Evolutionary conservation across 768 basidiomycete species (phyloP), one percentile per base, ranked within the genome.

Genomic region (Mycena amicta): DNA sequence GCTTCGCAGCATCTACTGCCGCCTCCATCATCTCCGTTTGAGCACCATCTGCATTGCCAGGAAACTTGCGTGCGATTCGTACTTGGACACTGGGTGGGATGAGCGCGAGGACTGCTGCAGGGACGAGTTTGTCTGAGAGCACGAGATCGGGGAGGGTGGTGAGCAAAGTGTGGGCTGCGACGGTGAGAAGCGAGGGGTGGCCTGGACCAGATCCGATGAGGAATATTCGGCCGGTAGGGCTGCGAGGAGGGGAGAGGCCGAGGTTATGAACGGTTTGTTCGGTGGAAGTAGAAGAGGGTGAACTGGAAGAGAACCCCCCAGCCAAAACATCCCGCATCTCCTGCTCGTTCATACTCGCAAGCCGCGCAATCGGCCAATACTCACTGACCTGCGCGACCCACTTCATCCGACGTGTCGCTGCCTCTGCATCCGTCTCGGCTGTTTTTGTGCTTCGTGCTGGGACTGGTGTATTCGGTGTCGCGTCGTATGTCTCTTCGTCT

Each of bases 331-430:
- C 75, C 12, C 78, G 71, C 85, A 95, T 90, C 4, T 93, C 91
- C 20, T 67, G 68, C 37, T 82, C 78, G 18, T 84, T 77, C 81
- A 97, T 82, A 11, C 74, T 71, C 0, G 92, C 88, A 6, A 98
- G 81, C 40, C 83, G 85, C 12, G 88, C 81, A 49, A 95, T 78
- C 0, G 93, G 88, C 92, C 94, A 98, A 71, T 97, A 98, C 70
- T 98, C 95, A 79, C 93, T 95, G 65, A 98, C 84, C 70, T 98
- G 96, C 0, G 93, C 88, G 3, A 97, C 88, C 93, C 94, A 98
- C 71, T 89, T 86, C 84, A 97, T 92, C 16, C 90, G 79, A 29
- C 94, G 80, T 57, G 74, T 78, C 52, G 82, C 75, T 25, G 70
- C 75, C 61, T 89, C 88, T 1, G 61, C 43, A 6, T 65, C 71